These are phyloP conservation scores for Debaryomyces singareniensis DNA, from an alignment of 1,139 yeast species.

Conservation along the genomic window DNA sequence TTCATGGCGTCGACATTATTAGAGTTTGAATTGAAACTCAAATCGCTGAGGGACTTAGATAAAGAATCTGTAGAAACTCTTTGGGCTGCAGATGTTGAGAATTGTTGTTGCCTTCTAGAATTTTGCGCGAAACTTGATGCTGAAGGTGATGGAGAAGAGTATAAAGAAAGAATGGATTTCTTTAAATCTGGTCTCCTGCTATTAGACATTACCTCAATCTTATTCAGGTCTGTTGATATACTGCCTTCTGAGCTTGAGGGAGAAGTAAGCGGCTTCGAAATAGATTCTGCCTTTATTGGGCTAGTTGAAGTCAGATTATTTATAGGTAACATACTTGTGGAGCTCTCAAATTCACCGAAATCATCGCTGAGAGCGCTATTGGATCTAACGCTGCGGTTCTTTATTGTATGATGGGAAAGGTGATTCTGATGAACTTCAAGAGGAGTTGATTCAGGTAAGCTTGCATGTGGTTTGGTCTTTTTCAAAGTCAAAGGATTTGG, in stretches of 20 bases:
- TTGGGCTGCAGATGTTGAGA: conserved; percentile 13
- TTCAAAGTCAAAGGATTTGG: conserved; percentile 53
- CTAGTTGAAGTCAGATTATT: background rate
- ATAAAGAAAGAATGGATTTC: conserved; percentile 82
- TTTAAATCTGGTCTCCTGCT: conserved; percentile 59
- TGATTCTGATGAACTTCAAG: too few species aligned
- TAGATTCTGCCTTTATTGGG: background rate
- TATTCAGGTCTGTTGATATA: conserved; percentile 10
- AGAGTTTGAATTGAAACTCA: conserved; percentile 17
- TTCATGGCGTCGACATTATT: conserved; percentile 2
- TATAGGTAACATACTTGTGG: too few species aligned
- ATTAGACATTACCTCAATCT: conserved; percentile 1
- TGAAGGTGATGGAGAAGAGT: conserved; percentile 60
- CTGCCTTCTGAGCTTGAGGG: conserved; percentile 24
- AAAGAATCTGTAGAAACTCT: conserved; percentile 13
- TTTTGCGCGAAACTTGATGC: conserved; percentile 7
- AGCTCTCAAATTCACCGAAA: conserved; percentile 28
- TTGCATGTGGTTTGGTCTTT: background rate
- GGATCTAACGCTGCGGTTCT: background rate
- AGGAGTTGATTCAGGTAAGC: background rate
- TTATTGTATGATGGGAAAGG: background rate
- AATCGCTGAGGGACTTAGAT: conserved; percentile 29
- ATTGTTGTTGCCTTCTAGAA: conserved; percentile 10
- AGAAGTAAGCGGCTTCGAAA: conserved; percentile 3
- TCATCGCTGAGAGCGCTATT: conserved; percentile 27